These are phyloP conservation scores for Vanrija sp. DNA, from an alignment of 1,284 basidiomycete species.

Conservation along the genomic window DNA sequence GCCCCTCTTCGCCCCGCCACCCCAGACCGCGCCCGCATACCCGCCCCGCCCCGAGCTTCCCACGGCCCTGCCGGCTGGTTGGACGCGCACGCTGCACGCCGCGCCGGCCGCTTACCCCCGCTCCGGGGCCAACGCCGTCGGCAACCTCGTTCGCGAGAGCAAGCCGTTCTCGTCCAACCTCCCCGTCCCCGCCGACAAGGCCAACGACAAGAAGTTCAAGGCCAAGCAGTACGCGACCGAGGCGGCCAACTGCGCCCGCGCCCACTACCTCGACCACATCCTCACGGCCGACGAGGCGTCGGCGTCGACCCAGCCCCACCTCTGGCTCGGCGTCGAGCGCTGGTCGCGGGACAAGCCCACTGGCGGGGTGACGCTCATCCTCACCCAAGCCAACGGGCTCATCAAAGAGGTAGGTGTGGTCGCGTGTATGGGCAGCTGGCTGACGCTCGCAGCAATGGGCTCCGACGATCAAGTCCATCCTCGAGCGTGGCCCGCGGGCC, in stretches of 20 bases:
- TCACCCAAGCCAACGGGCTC: constrained; percentile 15
- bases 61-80: constrained; percentile 4
- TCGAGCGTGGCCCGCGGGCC: constrained; percentile 11
- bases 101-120: neutral
- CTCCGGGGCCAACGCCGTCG: neutral
- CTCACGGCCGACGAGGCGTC: neutral
- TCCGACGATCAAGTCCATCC: constrained; percentile 56
- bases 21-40: constrained; percentile 9
- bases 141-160: neutral
- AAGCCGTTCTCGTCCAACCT: neutral
- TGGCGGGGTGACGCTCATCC: constrained; percentile 10
- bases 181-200: constrained; percentile 9
- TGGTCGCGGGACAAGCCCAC: constrained; percentile 5
- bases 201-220: constrained; percentile 32
- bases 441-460: constrained; percentile 54
- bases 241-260: constrained; percentile 7
- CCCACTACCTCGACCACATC: neutral
- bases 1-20: constrained; percentile 2
- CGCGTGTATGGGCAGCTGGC: neutral
- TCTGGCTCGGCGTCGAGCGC: constrained; percentile 15
- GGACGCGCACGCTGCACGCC: constrained; percentile 4
- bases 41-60: constrained; percentile 18
- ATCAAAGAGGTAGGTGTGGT: constrained; percentile 23
- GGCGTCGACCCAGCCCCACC: constrained; percentile 2
- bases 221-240: constrained; percentile 3